A percentile compares a stretch with the other conserved stretches of the same genome.
These are phyloP conservation scores for Wickerhamomyces tratensis DNA, from an alignment of 805 yeast genomes.

Conservation along the genomic window DNA sequence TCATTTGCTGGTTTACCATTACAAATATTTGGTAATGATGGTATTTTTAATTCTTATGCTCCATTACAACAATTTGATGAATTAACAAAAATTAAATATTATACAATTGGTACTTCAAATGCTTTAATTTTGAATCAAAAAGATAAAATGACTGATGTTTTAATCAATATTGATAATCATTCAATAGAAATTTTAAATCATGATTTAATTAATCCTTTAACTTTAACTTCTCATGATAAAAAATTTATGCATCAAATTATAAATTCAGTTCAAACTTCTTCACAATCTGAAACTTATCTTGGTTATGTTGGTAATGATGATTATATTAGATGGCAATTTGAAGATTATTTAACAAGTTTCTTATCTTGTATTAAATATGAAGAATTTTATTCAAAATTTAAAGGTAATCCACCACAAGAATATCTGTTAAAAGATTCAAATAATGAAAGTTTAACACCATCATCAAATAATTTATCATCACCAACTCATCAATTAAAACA, in stretches of 20 bases:
- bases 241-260: slow-evolving; percentile 60
- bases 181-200: slow-evolving; percentile 37
- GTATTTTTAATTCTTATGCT: slow-evolving; percentile 87
- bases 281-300: slow-evolving; percentile 32
- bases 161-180: slow-evolving; percentile 55
- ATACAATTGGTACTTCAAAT: slow-evolving; percentile 82
- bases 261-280: slow-evolving; percentile 28
- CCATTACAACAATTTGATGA: slow-evolving; percentile 87
- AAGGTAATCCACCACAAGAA: slow-evolving; percentile 25
- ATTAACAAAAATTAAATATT: slow-evolving; percentile 51
- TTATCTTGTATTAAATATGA: slow-evolving; percentile 64
- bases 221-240: slow-evolving; percentile 52
- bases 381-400: slow-evolving; percentile 36
- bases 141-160: slow-evolving; percentile 51
- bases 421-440: slow-evolving; percentile 19
- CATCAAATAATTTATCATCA: background rate
- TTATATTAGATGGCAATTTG: slow-evolving; percentile 78
- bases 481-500: slow-evolving; percentile 21
- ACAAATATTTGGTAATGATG: slow-evolving; percentile 76
- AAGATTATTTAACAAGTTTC: slow-evolving; percentile 77
- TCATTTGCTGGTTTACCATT: slow-evolving; percentile 82
- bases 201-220: slow-evolving; percentile 33
- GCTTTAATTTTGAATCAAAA: slow-evolving; percentile 64
- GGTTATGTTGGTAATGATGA: slow-evolving; percentile 75
- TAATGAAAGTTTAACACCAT: slow-evolving; percentile 8